phyloP scores from a whole-genome alignment of 2,329 filamentous ascomycete genomes.

The Phialophora verrucosa region DNA sequence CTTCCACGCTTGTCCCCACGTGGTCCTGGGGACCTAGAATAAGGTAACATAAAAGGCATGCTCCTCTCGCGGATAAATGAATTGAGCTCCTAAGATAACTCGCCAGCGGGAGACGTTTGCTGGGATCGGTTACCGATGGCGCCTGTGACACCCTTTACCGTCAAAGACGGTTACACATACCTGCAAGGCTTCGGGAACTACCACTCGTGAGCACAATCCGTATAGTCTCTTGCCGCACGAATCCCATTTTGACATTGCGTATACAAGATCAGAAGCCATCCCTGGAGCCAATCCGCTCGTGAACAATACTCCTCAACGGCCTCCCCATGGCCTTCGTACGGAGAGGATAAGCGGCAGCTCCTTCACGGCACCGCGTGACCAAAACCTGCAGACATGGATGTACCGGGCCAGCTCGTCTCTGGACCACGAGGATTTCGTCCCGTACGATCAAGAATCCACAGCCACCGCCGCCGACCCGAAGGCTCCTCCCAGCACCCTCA shows the following conservation, averaged over 20 bases:
- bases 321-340: constrained; percentile 46
- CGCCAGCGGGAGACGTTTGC: neutral
- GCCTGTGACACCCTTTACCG: constrained; percentile 28
- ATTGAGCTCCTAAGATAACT: neutral
- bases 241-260: neutral
- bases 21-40: neutral
- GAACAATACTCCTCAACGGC: constrained; percentile 48
- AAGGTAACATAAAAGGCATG: neutral
- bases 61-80: neutral
- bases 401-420: constrained; percentile 63
- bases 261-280: constrained; percentile 43
- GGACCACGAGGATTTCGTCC: constrained; percentile 49
- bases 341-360: constrained; percentile 54
- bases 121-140: neutral
- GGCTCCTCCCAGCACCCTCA: constrained; percentile 29
- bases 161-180: constrained; percentile 32
- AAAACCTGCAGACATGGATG: constrained; percentile 65
- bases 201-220: constrained; percentile 26
- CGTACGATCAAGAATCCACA: constrained; percentile 14
- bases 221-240: neutral
- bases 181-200: constrained; percentile 33
- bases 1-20: neutral
- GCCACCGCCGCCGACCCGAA: constrained; percentile 44
- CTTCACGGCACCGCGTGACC: constrained; percentile 62
- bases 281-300: constrained; percentile 48